Conservation (phyloP, 192 early-diverging fungal genomes). For the Martensiomyces pterosporus region DNA sequence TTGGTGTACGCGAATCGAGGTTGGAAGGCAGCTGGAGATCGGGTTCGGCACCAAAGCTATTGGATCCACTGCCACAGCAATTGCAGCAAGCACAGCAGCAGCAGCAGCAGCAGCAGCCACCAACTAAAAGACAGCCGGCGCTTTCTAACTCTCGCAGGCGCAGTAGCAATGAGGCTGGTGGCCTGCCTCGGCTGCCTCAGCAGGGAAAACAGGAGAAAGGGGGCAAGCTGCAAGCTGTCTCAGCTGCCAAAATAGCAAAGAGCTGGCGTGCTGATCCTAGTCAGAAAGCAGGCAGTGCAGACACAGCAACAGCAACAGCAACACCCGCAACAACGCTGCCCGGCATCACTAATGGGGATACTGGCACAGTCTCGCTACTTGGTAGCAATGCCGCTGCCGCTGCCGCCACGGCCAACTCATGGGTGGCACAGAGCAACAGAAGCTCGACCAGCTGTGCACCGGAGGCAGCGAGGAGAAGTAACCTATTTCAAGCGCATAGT, state of each 20-base stretch:
- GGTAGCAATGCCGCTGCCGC: no score
- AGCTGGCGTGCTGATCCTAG: slow-evolving; percentile 28
- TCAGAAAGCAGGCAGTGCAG: slow-evolving; percentile 1
- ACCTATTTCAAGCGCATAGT: no score
- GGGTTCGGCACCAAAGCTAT: slow-evolving; percentile 1
- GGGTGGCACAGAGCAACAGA: background rate
- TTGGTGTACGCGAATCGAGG: slow-evolving; percentile 6
- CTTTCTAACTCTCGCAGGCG: slow-evolving; percentile 6
- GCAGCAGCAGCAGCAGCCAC: background rate
- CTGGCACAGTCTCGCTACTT: no score
- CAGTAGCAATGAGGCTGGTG: slow-evolving; percentile 2
- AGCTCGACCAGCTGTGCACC: background rate
- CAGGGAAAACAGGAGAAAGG: background rate
- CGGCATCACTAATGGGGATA: no score
- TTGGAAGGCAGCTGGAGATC: slow-evolving; percentile 7
- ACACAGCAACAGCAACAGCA: background rate
- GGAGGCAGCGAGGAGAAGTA: no score
- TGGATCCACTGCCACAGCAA: background rate
- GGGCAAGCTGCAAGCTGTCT: background rate
- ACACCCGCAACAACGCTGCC: no score
- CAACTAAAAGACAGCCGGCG: background rate
- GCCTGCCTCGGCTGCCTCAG: background rate
- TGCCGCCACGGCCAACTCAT: no score
- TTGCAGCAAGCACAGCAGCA: background rate
- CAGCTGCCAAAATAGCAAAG: slow-evolving; percentile 6